phyloP scores from a whole-genome alignment of 306 rosid species.

The Lathyrus tuberosus region DNA sequence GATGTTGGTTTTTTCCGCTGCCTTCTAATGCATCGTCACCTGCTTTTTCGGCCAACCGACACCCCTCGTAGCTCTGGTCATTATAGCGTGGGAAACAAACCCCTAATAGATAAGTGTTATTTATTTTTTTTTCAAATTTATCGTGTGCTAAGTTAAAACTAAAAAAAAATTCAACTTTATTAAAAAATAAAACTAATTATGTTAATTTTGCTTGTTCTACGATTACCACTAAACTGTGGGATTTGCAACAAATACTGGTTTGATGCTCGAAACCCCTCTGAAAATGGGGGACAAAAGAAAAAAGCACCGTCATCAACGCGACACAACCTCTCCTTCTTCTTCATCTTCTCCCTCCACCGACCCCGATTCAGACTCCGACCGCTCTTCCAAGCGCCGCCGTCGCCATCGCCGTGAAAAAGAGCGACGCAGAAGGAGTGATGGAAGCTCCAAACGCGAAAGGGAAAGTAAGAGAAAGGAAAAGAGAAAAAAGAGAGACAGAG shows the following conservation, averaged over 20 bases:
- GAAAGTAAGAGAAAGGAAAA: conserved; percentile 51
- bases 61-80: too few relatives aligned
- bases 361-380: conserved; percentile 53
- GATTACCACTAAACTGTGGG: neutral
- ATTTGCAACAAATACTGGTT: neutral
- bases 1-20: too few relatives aligned
- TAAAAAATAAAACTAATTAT: too few relatives aligned
- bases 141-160: too few relatives aligned
- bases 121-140: too few relatives aligned
- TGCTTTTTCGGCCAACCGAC: too few relatives aligned
- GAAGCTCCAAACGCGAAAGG: conserved; percentile 53
- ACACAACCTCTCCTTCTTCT: conserved; percentile 41
- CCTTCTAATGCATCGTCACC: too few relatives aligned
- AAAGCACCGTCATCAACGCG: conserved; percentile 47
- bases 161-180: too few relatives aligned
- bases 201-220: too few relatives aligned
- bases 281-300: conserved; percentile 58
- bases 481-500: conserved; percentile 50
- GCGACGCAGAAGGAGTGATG: conserved; percentile 51
- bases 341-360: conserved; percentile 48
- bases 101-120: too few relatives aligned
- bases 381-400: conserved; percentile 55
- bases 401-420: conserved; percentile 52
- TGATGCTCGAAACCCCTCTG: conserved; percentile 5
- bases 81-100: too few relatives aligned